These are phyloP conservation scores for Candida koratica DNA, from an alignment of 805 yeast species.

Conservation along the genomic window DNA sequence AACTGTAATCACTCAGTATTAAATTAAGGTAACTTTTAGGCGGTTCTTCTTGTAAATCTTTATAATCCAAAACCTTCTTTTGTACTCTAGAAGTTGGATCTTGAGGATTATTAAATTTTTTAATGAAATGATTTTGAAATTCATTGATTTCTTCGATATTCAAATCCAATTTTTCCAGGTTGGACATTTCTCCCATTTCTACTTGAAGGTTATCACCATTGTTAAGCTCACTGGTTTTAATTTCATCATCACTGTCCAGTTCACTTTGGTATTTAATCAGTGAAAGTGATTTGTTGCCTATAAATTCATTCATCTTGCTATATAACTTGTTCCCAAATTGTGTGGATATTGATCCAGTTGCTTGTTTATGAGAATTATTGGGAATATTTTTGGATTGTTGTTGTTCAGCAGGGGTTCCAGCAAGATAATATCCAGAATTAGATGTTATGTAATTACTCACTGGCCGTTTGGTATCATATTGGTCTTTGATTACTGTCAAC, in stretches of 20 bases:
- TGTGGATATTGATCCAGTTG: not conserved
- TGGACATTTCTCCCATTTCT: not conserved
- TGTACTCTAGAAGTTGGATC: slow-evolving; percentile 26
- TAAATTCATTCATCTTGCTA: slow-evolving; percentile 15
- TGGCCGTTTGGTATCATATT: slow-evolving; percentile 24
- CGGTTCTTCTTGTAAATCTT: slow-evolving; percentile 20
- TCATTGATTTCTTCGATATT: slow-evolving; percentile 25
- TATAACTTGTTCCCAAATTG: slow-evolving; percentile 14
- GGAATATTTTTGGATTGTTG: slow-evolving; percentile 5
- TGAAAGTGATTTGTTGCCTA: slow-evolving; percentile 4
- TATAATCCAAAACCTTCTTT: slow-evolving; percentile 33
- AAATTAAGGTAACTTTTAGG: slow-evolving; percentile 11
- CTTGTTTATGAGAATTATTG: not conserved
- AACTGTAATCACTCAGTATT: slow-evolving; percentile 17
- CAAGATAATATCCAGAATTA: not conserved
- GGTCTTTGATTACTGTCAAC: slow-evolving; percentile 25
- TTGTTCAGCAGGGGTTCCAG: slow-evolving; percentile 10
- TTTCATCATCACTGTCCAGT: slow-evolving; percentile 17
- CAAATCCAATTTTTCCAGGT: slow-evolving; percentile 3
- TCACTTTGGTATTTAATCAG: slow-evolving; percentile 23
- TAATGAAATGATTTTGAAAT: slow-evolving; percentile 30
- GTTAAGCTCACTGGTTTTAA: not conserved
- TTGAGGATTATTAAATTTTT: slow-evolving; percentile 15
- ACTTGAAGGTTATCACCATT: slow-evolving; percentile 5
- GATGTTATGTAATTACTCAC: slow-evolving; percentile 6